phyloP scores from a whole-genome alignment of 2,329 filamentous ascomycete species.

The Rugonectria rugulosa region DNA sequence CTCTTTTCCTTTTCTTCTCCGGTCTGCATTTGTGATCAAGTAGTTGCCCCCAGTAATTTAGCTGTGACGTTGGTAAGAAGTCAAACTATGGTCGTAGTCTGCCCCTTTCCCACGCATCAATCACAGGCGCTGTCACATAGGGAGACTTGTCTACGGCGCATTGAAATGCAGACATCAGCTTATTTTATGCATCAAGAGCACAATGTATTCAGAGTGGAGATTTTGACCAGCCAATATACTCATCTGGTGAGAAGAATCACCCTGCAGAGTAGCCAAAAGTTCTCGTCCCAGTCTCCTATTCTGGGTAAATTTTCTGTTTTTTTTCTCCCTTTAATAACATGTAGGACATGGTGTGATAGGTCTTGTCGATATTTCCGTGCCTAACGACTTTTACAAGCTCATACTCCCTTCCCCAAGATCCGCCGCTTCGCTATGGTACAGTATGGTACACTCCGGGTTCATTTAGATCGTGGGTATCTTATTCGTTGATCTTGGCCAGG shows the following conservation, averaged over 20 bases:
- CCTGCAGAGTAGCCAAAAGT: neutral
- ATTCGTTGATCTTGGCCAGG: constrained; percentile 99
- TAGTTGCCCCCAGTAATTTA: too few species aligned
- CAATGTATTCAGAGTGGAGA: constrained; percentile 11
- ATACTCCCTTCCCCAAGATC: constrained; percentile 25
- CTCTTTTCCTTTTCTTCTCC: too few species aligned
- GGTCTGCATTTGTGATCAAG: too few species aligned
- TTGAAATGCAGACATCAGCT: too few species aligned
- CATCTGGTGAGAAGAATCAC: neutral
- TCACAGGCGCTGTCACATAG: neutral
- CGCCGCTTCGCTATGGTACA: constrained; percentile 43
- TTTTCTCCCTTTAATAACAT: neutral
- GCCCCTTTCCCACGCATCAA: neutral
- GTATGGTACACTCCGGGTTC: constrained; percentile 45
- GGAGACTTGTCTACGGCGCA: too few species aligned
- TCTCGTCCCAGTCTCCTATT: neutral
- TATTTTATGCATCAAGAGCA: constrained; percentile 25
- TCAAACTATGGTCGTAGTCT: too few species aligned
- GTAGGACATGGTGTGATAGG: neutral
- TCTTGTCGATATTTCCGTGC: neutral
- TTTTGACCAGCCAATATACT: neutral
- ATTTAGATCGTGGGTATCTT: constrained; percentile 42
- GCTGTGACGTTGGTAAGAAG: too few species aligned
- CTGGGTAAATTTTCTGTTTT: neutral
- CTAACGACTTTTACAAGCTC: constrained; percentile 29